Evolutionary conservation across 2,329 filamentous ascomycete species (phyloP).

Genomic region (Septoria petroselini): DNA sequence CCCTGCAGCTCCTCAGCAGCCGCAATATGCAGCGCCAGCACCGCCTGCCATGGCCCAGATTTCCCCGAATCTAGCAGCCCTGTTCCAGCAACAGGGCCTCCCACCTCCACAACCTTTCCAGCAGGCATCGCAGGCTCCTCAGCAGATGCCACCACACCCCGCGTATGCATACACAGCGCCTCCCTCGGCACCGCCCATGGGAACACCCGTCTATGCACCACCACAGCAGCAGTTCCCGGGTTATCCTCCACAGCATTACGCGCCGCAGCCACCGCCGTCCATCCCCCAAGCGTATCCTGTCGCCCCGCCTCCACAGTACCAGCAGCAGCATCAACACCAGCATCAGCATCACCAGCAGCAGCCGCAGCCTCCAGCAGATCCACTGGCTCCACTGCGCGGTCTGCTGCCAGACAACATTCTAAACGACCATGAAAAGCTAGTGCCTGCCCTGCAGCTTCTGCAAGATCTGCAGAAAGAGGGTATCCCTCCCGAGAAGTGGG

Average conservation of each 20-base stretch:
- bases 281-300: conserved; percentile 38
- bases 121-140: conserved; percentile 15
- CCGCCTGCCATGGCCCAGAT: conserved; percentile 25
- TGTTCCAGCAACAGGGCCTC: conserved; percentile 26
- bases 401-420: conserved; percentile 40
- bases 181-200: conserved; percentile 20
- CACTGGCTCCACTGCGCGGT: conserved; percentile 32
- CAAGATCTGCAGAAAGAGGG: conserved; percentile 73
- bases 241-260: conserved; percentile 25
- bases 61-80: conserved; percentile 31
- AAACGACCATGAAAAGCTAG: conserved; percentile 50
- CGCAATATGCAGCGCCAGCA: conserved; percentile 18
- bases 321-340: conserved; percentile 30
- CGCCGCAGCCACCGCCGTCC: conserved; percentile 37
- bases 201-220: conserved; percentile 23
- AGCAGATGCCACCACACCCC: conserved; percentile 11
- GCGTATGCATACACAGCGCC: conserved; percentile 22
- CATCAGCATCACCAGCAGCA: conserved; percentile 28
- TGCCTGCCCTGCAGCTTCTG: conserved; percentile 70
- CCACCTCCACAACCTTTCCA: conserved; percentile 17
- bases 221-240: conserved; percentile 24
- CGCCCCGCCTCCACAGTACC: conserved; percentile 58
- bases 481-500: conserved; percentile 74
- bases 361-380: conserved; percentile 34
- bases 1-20: conserved; percentile 22